Percentiles rank a stretch among this genome's conserved stretches.
These are phyloP conservation scores for Sphaceloma murrayae DNA, from an alignment of 2,329 filamentous ascomycete genomes.

Conservation along the genomic window DNA sequence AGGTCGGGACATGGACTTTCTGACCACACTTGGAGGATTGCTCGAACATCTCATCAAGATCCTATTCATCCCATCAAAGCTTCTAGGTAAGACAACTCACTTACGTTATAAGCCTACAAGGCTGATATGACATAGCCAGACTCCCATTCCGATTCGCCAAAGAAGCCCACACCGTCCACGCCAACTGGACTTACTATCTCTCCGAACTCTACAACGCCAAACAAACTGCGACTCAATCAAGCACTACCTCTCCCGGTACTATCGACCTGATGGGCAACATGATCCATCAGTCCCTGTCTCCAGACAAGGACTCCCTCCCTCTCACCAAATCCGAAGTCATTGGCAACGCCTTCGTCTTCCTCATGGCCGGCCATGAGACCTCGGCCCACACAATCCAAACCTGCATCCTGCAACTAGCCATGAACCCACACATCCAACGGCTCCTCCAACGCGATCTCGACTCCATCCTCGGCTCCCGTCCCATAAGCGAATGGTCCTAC, in stretches of 20 bases:
- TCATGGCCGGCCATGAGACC: constrained; percentile 12
- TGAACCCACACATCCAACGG: constrained; percentile 10
- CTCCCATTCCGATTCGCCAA: neutral
- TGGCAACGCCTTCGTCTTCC: constrained; percentile 14
- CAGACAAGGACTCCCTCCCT: neutral
- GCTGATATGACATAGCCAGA: neutral
- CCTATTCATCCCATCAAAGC: neutral
- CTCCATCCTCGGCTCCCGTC: constrained; percentile 2
- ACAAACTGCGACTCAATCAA: neutral
- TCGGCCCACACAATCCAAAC: constrained; percentile 13
- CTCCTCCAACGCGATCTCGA: neutral
- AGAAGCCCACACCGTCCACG: neutral
- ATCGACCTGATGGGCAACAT: constrained; percentile 11
- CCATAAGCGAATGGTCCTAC: neutral
- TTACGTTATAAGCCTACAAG: too few species aligned
- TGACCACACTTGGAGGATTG: constrained; percentile 1
- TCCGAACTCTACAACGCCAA: constrained; percentile 7
- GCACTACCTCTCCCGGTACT: neutral
- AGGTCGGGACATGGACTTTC: neutral
- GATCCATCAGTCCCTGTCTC: constrained; percentile 1
- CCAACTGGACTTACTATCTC: neutral
- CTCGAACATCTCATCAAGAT: neutral
- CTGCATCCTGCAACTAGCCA: constrained; percentile 11
- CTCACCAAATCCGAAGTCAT: constrained; percentile 5
- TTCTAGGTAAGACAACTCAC: neutral